Conservation (phyloP, 2,329 filamentous ascomycete species). For the Colletotrichum cereale region DNA sequence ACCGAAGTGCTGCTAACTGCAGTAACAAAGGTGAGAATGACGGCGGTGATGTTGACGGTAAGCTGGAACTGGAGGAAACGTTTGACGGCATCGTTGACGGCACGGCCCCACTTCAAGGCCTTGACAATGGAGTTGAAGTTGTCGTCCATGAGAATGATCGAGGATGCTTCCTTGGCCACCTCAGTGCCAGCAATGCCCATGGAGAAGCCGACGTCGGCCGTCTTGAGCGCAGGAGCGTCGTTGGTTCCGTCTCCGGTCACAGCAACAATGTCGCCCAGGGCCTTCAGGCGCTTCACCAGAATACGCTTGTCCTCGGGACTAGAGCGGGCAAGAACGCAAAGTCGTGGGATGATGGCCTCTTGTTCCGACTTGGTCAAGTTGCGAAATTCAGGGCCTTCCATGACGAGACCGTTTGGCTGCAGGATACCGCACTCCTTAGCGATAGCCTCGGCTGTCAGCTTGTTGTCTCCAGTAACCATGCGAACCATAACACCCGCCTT, state of each 20-base stretch:
- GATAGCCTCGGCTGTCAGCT: slow-evolving; percentile 82
- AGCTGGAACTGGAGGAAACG: slow-evolving; percentile 83
- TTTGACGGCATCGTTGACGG: slow-evolving; percentile 83
- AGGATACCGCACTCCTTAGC: slow-evolving; percentile 84
- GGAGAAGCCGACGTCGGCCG: slow-evolving; percentile 85
- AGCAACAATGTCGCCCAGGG: slow-evolving; percentile 81
- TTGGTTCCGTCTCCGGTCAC: slow-evolving; percentile 89
- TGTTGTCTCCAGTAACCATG: slow-evolving; percentile 90
- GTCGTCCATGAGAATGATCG: slow-evolving; percentile 89
- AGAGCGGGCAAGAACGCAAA: slow-evolving; percentile 80
- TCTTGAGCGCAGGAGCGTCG: slow-evolving; percentile 84
- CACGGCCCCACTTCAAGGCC: slow-evolving; percentile 83
- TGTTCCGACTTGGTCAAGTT: slow-evolving; percentile 76
- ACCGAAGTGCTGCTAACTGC: slow-evolving; percentile 81
- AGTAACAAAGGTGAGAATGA: slow-evolving; percentile 87
- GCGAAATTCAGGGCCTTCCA: slow-evolving; percentile 84
- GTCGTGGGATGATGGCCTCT: slow-evolving; percentile 74
- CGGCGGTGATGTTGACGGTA: slow-evolving; percentile 92
- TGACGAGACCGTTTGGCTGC: slow-evolving; percentile 74
- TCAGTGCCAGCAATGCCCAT: slow-evolving; percentile 89
- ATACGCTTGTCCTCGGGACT: slow-evolving; percentile 83
- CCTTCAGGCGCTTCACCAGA: slow-evolving; percentile 78
- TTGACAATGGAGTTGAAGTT: slow-evolving; percentile 91
- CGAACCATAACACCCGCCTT: slow-evolving; percentile 82
- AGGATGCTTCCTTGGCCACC: slow-evolving; percentile 86